Evolutionary conservation across 495 filamentous ascomycete species (phyloP).

Genomic region (Penicillium nucicola): DNA sequence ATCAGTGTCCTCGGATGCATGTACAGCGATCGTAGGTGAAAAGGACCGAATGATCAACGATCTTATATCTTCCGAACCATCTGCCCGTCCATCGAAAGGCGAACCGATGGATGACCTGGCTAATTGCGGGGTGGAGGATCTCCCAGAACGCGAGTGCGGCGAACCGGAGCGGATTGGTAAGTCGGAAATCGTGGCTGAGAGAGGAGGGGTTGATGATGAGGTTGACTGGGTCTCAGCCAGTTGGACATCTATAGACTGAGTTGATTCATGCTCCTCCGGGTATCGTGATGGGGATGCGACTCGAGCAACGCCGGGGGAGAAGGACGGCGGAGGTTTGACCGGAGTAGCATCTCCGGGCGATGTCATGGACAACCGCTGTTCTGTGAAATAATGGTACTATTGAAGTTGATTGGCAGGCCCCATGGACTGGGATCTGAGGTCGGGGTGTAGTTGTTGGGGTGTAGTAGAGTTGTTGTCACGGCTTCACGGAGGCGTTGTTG

Average conservation of each 20-base stretch:
- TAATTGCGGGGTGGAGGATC: slow-evolving; percentile 57
- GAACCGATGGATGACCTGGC: slow-evolving; percentile 56
- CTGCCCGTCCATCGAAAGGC: slow-evolving; percentile 44
- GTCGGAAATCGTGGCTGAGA: slow-evolving; percentile 33
- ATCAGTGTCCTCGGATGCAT: slow-evolving; percentile 80
- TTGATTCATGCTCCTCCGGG: slow-evolving; percentile 37
- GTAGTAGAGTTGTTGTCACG: slow-evolving; percentile 11
- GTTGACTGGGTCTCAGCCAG: slow-evolving; percentile 50
- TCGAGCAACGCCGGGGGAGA: slow-evolving; percentile 50
- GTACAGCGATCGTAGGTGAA: slow-evolving; percentile 80
- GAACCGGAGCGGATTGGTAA: slow-evolving; percentile 42
- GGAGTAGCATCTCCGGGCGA: slow-evolving; percentile 59
- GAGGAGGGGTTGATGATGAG: slow-evolving; percentile 44
- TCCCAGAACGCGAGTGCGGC: slow-evolving; percentile 57
- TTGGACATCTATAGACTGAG: slow-evolving; percentile 42
- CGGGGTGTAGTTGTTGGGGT: slow-evolving; percentile 4
- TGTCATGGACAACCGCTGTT: slow-evolving; percentile 54
- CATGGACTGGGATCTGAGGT: slow-evolving; percentile 28
- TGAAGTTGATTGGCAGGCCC: slow-evolving; percentile 21
- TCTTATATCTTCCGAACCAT: slow-evolving; percentile 60
- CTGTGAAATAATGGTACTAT: slow-evolving; percentile 15
- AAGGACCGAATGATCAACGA: slow-evolving; percentile 79
- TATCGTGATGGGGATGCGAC: slow-evolving; percentile 50
- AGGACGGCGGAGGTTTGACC: slow-evolving; percentile 58
- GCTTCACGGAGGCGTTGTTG: slow-evolving; percentile 17